Evolutionary conservation across 2,329 filamentous ascomycete genomes (phyloP).

Genomic region (Colletotrichum euphorbiae): DNA sequence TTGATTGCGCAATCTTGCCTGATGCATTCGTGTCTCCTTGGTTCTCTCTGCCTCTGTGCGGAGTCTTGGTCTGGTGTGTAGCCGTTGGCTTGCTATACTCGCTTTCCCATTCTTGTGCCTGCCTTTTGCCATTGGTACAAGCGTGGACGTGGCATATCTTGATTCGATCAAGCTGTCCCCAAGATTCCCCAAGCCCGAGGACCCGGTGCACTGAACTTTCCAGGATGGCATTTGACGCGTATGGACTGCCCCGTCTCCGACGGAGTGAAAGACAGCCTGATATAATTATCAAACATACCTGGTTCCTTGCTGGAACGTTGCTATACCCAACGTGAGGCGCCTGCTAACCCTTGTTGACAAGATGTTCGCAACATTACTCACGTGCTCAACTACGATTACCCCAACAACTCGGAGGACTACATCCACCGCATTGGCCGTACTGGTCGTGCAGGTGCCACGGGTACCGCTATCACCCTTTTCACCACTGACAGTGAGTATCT

Average conservation of each 20-base stretch:
- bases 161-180: conserved; percentile 78
- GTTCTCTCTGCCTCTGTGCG: conserved; percentile 76
- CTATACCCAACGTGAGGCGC: conserved; percentile 66
- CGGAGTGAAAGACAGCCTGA: conserved; percentile 67
- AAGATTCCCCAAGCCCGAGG: conserved; percentile 69
- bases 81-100: conserved; percentile 75
- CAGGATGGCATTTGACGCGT: conserved; percentile 69
- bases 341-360: conserved; percentile 84
- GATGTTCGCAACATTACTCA: conserved; percentile 99
- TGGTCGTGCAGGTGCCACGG: conserved; percentile 91
- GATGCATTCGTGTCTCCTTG: conserved; percentile 85
- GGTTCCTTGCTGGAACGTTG: conserved; percentile 71
- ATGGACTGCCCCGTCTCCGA: conserved; percentile 69
- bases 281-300: conserved; percentile 61
- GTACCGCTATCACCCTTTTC: conserved; percentile 98
- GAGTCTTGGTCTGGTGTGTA: conserved; percentile 88
- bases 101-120: conserved; percentile 81
- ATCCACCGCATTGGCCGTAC: conserved; percentile 98
- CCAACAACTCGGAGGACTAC: conserved; percentile 99
- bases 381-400: conserved; percentile 99
- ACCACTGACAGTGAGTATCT: conserved; percentile 94
- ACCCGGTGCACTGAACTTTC: conserved; percentile 65
- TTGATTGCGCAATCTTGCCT: conserved; percentile 92
- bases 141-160: conserved; percentile 83
- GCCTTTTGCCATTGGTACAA: conserved; percentile 73